Percentiles rank a stretch among this genome's conserved stretches.
Evolutionary conservation across 1,284 basidiomycete species (phyloP).

Genomic region (Melampsora larici-populina): DNA sequence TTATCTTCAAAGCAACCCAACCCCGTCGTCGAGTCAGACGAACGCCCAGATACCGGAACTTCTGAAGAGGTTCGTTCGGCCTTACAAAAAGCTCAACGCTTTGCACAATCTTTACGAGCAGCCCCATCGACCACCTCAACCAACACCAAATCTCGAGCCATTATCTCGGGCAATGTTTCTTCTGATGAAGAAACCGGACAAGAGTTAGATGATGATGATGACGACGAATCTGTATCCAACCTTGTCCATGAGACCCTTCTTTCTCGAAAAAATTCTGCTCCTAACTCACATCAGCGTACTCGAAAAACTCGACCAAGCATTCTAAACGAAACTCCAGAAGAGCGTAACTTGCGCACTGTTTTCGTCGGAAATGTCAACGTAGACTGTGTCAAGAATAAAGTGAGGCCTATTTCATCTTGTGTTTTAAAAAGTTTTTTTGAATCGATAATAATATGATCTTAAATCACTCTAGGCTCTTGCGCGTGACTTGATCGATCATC

Average conservation of each 20-base stretch:
- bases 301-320: not conserved
- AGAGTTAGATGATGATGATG: not conserved
- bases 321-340: slow-evolving; percentile 17
- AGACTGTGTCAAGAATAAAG: slow-evolving; percentile 28
- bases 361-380: slow-evolving; percentile 39
- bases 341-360: slow-evolving; percentile 23
- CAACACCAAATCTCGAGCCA: not conserved
- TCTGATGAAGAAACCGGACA: not conserved
- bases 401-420: not conserved
- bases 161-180: not conserved
- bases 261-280: not conserved
- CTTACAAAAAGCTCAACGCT: not conserved
- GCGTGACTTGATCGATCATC: slow-evolving; percentile 21
- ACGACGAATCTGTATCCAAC: not conserved
- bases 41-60: too few relatives aligned
- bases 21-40: too few relatives aligned
- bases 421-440: not conserved
- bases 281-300: not conserved
- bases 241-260: not conserved
- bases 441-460: not conserved
- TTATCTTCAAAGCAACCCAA: too few relatives aligned
- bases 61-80: not conserved
- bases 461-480: slow-evolving; percentile 1
- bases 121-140: not conserved
- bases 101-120: not conserved